Conservation (phyloP, 129 eudicot genomes). For the Glebionis coronaria region DNA sequence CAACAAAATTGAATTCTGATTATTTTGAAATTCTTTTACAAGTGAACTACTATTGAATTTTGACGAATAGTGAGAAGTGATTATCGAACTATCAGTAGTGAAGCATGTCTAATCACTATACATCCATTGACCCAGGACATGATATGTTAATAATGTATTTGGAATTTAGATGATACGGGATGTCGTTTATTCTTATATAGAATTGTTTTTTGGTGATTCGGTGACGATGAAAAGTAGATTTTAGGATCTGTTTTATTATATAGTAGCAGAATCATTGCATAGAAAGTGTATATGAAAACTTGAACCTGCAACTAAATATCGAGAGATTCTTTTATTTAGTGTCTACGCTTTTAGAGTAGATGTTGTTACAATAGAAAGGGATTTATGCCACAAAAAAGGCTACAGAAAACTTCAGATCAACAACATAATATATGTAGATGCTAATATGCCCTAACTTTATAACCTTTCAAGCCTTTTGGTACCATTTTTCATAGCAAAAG, state of each 20-base stretch:
- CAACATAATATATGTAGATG: not conserved
- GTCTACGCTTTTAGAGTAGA: not conserved
- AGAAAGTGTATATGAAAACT: not conserved
- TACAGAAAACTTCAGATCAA: not conserved
- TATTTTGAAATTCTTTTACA: too few species aligned
- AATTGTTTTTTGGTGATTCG: not conserved
- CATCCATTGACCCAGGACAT: too few species aligned
- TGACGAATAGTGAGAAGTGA: too few species aligned
- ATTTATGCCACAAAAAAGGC: not conserved
- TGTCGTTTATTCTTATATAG: too few species aligned
- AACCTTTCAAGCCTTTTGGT: slow-evolving; percentile 14
- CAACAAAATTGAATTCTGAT: too few species aligned
- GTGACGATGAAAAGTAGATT: not conserved
- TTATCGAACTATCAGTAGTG: too few species aligned
- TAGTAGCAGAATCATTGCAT: not conserved
- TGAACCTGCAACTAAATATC: not conserved
- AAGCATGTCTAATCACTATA: too few species aligned
- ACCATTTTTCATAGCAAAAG: slow-evolving; percentile 9
- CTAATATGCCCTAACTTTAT: slow-evolving; percentile 3
- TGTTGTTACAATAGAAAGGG: not conserved
- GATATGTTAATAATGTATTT: too few species aligned
- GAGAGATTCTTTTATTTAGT: slow-evolving; percentile 1
- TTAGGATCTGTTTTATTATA: not conserved
- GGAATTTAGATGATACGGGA: too few species aligned
- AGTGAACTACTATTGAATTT: too few species aligned